Conservation (phyloP, 2,329 filamentous ascomycete genomes). For the Tolypocladium tropicale region DNA sequence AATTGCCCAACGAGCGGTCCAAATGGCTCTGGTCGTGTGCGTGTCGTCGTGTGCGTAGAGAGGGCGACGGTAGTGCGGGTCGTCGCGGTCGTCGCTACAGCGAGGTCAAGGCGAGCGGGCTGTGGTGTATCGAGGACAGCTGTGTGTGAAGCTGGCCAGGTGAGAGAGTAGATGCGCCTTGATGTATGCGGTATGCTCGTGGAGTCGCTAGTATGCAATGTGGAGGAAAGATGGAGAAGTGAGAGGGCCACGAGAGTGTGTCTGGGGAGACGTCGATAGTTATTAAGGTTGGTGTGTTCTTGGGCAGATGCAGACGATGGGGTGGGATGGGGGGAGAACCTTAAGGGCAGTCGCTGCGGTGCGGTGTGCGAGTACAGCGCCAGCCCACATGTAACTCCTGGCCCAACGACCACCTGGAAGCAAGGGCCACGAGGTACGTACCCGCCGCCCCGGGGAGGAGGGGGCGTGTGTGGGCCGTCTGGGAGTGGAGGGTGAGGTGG, state of each 20-base stretch:
- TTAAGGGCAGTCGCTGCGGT: constrained; percentile 4
- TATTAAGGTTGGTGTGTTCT: constrained; percentile 6
- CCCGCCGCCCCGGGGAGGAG: neutral
- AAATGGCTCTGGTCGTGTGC: neutral
- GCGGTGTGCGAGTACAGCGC: neutral
- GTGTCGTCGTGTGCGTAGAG: neutral
- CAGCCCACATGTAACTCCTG: constrained; percentile 2
- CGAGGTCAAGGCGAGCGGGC: neutral
- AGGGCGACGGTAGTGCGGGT: neutral
- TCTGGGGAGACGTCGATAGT: constrained; percentile 7
- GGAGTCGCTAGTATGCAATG: neutral
- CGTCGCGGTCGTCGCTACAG: neutral
- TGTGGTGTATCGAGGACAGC: neutral
- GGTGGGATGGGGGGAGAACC: constrained; percentile 8
- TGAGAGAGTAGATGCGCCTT: neutral
- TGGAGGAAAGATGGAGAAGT: constrained; percentile 1
- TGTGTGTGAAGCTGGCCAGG: neutral
- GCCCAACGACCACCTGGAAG: constrained; percentile 1
- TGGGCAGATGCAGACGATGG: constrained; percentile 2
- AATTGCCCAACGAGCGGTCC: neutral
- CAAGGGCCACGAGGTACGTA: constrained; percentile 3
- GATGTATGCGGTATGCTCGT: constrained; percentile 1
- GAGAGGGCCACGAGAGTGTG: neutral
- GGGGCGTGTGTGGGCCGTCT: neutral
- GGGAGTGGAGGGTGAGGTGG: neutral